Evolutionary conservation across 2,329 filamentous ascomycete genomes (phyloP).

Genomic region (Sporothrix dimorphospora): DNA sequence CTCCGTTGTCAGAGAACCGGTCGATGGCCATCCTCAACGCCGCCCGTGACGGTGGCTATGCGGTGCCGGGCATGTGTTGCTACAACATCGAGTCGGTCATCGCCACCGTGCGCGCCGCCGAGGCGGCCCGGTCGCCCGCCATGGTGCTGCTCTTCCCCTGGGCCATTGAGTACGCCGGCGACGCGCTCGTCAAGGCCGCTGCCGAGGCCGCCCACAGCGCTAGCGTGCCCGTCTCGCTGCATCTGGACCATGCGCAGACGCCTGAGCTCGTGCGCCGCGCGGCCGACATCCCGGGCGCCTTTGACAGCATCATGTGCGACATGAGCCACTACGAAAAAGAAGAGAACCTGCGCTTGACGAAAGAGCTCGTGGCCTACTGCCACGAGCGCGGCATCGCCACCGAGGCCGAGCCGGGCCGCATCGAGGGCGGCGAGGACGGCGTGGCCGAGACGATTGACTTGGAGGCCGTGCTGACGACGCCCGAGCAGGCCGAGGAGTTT

Average conservation of each 20-base stretch:
- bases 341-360: conserved; percentile 65
- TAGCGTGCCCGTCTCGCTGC: conserved; percentile 62
- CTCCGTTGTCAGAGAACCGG: conserved; percentile 51
- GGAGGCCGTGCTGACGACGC: conserved; percentile 62
- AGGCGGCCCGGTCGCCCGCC: conserved; percentile 66
- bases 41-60: conserved; percentile 59
- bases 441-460: conserved; percentile 61
- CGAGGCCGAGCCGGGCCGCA: conserved; percentile 68
- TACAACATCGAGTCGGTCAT: conserved; percentile 56
- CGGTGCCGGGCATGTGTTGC: conserved; percentile 58
- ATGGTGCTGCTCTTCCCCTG: conserved; percentile 77
- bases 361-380: conserved; percentile 65
- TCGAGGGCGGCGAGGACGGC: conserved; percentile 67
- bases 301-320: conserved; percentile 75
- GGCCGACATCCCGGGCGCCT: conserved; percentile 60
- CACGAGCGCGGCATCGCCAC: conserved; percentile 66
- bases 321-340: conserved; percentile 72
- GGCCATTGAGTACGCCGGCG: conserved; percentile 68
- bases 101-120: conserved; percentile 65
- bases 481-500: conserved; percentile 71
- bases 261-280: conserved; percentile 64
- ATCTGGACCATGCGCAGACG: conserved; percentile 69
- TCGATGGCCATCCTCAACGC: conserved; percentile 60
- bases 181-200: conserved; percentile 58
- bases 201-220: conserved; percentile 60